These are phyloP conservation scores for Moniliella sp. DNA, from an alignment of 1,284 basidiomycete species.

Conservation along the genomic window DNA sequence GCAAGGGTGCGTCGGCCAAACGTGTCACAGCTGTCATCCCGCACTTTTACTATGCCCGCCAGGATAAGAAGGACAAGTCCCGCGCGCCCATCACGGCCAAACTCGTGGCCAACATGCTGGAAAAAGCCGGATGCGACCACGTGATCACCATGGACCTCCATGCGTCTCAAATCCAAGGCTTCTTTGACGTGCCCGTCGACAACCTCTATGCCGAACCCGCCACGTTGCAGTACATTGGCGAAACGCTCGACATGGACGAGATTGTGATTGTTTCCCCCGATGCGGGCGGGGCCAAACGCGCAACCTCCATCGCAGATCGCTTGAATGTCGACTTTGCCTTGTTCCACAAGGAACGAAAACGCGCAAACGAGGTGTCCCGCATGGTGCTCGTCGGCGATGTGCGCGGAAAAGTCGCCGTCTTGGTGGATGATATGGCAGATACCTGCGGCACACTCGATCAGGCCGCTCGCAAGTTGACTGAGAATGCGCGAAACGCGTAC, in stretches of 20 bases:
- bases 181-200: slow-evolving; percentile 99
- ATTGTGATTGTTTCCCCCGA: slow-evolving; percentile 95
- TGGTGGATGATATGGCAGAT: slow-evolving; percentile 99
- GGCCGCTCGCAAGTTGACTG: slow-evolving; percentile 66
- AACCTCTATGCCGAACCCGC: slow-evolving; percentile 95
- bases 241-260: slow-evolving; percentile 64
- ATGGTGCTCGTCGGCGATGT: slow-evolving; percentile 95
- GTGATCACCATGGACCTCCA: slow-evolving; percentile 46
- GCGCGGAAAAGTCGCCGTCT: slow-evolving; percentile 73
- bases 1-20: slow-evolving; percentile 64
- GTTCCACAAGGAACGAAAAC: slow-evolving; percentile 99
- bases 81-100: slow-evolving; percentile 95
- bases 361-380: slow-evolving; percentile 92
- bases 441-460: slow-evolving; percentile 92
- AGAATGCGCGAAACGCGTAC: slow-evolving; percentile 65
- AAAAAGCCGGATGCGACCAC: slow-evolving; percentile 90
- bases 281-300: slow-evolving; percentile 91
- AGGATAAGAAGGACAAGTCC: slow-evolving; percentile 99
- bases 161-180: slow-evolving; percentile 46
- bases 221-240: slow-evolving; percentile 77
- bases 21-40: slow-evolving; percentile 70
- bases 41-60: slow-evolving; percentile 32
- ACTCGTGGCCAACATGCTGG: slow-evolving; percentile 94
- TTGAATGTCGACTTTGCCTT: slow-evolving; percentile 92
- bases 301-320: slow-evolving; percentile 87